A percentile compares a stretch with the other conserved stretches of the same genome.
These are phyloP conservation scores for Leptographium procerum DNA, from an alignment of 2,329 filamentous ascomycete genomes.

Conservation along the genomic window DNA sequence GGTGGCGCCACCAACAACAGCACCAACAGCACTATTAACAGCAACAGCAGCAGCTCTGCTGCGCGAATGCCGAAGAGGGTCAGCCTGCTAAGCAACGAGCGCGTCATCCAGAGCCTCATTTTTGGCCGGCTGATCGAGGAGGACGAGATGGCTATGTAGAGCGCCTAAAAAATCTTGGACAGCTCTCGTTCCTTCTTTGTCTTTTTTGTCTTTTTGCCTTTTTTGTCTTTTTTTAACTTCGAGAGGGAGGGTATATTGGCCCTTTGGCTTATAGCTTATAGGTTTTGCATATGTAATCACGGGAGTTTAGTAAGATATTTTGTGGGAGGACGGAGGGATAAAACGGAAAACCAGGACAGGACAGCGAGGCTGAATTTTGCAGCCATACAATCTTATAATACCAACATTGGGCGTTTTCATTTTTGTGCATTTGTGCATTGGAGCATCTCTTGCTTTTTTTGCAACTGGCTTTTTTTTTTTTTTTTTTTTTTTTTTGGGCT, in stretches of 20 bases:
- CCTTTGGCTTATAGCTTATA: neutral
- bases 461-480: no score
- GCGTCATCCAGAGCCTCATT: slow-evolving; percentile 87
- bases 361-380: neutral
- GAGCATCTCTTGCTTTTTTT: no score
- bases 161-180: neutral
- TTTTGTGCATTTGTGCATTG: no score
- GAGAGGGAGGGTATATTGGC: no score
- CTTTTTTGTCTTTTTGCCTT: neutral
- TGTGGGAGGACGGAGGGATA: neutral
- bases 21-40: no score
- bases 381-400: neutral
- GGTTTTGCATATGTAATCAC: neutral
- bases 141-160: slow-evolving; percentile 23
- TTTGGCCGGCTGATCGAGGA: slow-evolving; percentile 65
- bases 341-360: neutral
- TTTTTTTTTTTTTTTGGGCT: no score
- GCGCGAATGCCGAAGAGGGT: slow-evolving; percentile 37
- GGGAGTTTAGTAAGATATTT: neutral
- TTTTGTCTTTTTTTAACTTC: neutral
- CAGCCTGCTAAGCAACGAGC: slow-evolving; percentile 67
- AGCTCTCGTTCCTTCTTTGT: neutral
- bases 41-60: slow-evolving; percentile 12
- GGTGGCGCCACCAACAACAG: slow-evolving; percentile 16
- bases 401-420: neutral